Conservation (phyloP, 129 eudicot species). For the Flaveria bidentis region DNA sequence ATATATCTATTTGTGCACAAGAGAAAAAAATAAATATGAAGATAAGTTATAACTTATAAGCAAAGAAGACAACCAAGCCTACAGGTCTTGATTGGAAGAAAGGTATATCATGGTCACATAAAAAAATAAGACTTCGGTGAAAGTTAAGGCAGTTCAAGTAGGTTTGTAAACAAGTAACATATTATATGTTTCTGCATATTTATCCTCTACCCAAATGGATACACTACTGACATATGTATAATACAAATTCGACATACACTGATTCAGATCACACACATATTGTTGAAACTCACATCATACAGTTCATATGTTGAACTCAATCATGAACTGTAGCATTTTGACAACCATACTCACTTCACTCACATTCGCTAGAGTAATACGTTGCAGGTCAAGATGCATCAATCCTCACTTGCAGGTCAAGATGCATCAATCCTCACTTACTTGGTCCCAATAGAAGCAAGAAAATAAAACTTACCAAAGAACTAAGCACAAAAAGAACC, state of each 20-base stretch:
- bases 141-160: not conserved
- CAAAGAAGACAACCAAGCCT: not conserved
- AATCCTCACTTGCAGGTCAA: not conserved
- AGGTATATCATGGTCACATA: not conserved
- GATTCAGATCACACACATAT: not conserved
- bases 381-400: not conserved
- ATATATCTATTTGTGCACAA: not conserved
- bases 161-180: not conserved
- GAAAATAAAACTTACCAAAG: not conserved
- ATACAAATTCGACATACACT: not conserved
- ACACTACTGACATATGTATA: not conserved
- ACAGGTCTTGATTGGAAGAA: not conserved
- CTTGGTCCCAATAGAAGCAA: not conserved
- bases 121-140: not conserved
- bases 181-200: not conserved
- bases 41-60: not conserved
- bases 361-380: not conserved
- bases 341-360: not conserved
- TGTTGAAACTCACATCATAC: not conserved
- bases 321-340: not conserved
- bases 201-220: not conserved
- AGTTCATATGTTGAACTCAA: not conserved
- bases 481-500: not conserved
- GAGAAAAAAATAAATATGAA: not conserved
- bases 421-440: not conserved